These are phyloP conservation scores for Moricandia arvensis DNA, from an alignment of 345 rosid species.

Conservation along the genomic window DNA sequence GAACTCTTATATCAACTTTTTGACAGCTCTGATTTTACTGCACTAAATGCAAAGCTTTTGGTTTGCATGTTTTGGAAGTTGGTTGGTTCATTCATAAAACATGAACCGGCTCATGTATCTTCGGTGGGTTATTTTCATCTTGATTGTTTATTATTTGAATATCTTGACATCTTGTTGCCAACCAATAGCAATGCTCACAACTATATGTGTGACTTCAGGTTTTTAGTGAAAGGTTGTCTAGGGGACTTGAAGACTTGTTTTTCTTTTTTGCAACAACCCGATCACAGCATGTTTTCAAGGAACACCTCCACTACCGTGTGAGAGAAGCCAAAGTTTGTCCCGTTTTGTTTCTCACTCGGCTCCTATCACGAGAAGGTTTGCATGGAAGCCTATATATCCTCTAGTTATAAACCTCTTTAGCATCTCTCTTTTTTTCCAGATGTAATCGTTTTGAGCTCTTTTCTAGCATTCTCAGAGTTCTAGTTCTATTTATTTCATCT, in stretches of 20 bases:
- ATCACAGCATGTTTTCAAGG: constrained; percentile 55
- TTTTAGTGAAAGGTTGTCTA: constrained; percentile 43
- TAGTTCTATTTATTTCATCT: neutral
- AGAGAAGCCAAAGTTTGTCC: constrained; percentile 67
- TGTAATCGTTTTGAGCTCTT: neutral
- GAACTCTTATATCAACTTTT: constrained; percentile 56
- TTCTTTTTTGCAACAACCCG: constrained; percentile 58
- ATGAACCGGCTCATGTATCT: constrained; percentile 37
- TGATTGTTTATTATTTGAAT: constrained; percentile 11
- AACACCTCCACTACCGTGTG: constrained; percentile 58
- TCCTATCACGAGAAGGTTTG: constrained; percentile 75
- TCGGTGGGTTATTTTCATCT: constrained; percentile 49
- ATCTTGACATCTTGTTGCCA: constrained; percentile 28
- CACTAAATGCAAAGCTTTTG: constrained; percentile 51
- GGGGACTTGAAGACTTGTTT: constrained; percentile 56
- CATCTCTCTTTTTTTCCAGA: neutral
- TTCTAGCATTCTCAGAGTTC: constrained; percentile 5
- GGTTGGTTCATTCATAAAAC: constrained; percentile 46
- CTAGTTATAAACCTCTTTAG: constrained; percentile 8
- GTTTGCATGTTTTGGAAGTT: constrained; percentile 71
- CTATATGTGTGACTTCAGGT: constrained; percentile 45
- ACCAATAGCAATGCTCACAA: constrained; percentile 11
- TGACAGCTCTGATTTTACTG: constrained; percentile 45
- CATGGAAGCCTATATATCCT: neutral
- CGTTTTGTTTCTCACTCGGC: constrained; percentile 52